These are phyloP conservation scores for Canavalia ensiformis DNA, from an alignment of 306 rosid genomes.

Conservation along the genomic window DNA sequence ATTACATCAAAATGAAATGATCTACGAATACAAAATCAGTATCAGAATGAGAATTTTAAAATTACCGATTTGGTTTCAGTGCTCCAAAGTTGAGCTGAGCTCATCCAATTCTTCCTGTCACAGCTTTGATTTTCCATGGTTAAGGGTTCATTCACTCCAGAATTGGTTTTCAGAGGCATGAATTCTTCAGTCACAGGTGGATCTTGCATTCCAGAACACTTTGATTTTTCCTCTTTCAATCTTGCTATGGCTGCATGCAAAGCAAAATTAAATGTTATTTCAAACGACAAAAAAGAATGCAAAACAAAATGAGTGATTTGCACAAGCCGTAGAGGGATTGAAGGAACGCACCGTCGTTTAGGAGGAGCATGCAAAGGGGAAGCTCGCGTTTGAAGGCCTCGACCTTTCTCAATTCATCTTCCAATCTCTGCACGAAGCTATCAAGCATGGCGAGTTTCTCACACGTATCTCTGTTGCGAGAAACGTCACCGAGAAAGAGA, in stretches of 20 bases:
- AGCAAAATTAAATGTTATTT: background rate
- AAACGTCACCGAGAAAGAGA: conserved; percentile 55
- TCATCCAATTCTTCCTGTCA: conserved; percentile 67
- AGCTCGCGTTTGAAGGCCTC: conserved; percentile 89
- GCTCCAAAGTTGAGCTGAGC: conserved; percentile 81
- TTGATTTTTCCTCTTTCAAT: conserved; percentile 64
- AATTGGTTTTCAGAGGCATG: conserved; percentile 46
- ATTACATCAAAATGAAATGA: background rate
- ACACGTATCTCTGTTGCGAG: conserved; percentile 48
- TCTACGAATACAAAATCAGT: background rate
- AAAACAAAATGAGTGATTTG: background rate
- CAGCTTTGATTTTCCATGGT: conserved; percentile 40
- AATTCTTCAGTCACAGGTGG: conserved; percentile 53
- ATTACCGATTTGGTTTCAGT: conserved; percentile 55
- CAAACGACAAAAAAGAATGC: background rate
- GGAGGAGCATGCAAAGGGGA: conserved; percentile 76
- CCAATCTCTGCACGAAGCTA: conserved; percentile 60
- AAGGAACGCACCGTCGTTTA: conserved; percentile 67
- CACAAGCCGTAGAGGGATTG: no score
- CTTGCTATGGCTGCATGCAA: conserved; percentile 63
- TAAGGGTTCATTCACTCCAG: conserved; percentile 44
- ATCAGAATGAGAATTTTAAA: background rate
- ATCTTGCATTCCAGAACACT: conserved; percentile 53
- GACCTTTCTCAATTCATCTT: conserved; percentile 74
- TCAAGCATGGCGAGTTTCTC: conserved; percentile 61